Base-by-base conservation (phyloP, 805 yeast species). In the Hanseniaspora thailandica region DNA sequence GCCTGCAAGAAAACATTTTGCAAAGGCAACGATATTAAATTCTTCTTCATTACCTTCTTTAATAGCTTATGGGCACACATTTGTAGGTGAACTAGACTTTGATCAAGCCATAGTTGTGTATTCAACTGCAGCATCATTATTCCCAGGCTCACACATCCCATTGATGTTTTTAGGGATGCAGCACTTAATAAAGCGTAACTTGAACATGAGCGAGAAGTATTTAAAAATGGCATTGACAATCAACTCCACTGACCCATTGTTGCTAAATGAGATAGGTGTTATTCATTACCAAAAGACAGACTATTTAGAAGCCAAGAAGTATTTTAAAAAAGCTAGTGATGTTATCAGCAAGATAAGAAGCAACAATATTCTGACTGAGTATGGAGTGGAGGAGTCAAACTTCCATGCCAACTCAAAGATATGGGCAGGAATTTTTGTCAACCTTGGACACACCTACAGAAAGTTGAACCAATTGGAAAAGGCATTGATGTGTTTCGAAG, bases 61-160 rank as follows among this genome's bases (percentile, higher is more conserved):
- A 98, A 81, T 93, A 33, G 98, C 97, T 2, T 93, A 93, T 70
- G 97, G 97, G 1, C 97, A 90, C 62, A 89, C 97, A 0, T 93
- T 89, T 76, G 96, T 96, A 0, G 82, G 86, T 2, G 98, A 93
- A 65, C 95, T 96, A n/a, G 99, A 93, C 67, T 97, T 93, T 65
- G 99, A 93, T 65, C 97, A 93, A 67, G 97, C 97, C 1, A 84
- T 93, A 22, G 84, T 96, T 54, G 97, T 97, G 0, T 93, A 89
- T 67, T 89, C 97, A 1, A 89, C 95, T 12, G 97, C 97, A 0
- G 87, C 96, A 1, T 72, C 96, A 57, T 74, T 89, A 41, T 93
- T 93, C 62, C 88, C 89, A 0, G 95, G 95, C 1, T 82, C 89
- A 3, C 97, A 93, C 65, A 69, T 89, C 45, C 97, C 98, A 1